phyloP scores from a whole-genome alignment of 177 flowering plant species.

The Telopea speciosissima region DNA sequence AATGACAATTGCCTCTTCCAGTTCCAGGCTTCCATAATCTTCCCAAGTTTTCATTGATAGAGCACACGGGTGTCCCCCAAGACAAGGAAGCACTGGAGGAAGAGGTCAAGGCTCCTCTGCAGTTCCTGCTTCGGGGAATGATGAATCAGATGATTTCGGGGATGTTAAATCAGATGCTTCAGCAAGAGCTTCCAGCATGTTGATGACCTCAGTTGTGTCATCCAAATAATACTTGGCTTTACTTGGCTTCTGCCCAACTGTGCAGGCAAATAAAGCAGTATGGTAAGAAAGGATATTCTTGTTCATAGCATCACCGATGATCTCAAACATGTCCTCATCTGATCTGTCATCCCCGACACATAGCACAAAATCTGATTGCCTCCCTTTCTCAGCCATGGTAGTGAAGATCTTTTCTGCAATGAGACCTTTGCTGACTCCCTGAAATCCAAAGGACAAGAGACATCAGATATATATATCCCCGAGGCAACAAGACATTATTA shows the following conservation, averaged over 20 bases:
- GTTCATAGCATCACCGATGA: constrained; percentile 12
- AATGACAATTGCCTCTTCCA: background rate
- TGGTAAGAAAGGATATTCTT: constrained; percentile 11
- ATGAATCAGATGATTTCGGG: background rate
- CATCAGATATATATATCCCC: background rate
- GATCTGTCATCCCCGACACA: constrained; percentile 25
- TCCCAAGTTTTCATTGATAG: background rate
- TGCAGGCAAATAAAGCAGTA: constrained; percentile 10
- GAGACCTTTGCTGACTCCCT: constrained; percentile 25
- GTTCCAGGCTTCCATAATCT: background rate
- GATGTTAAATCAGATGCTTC: constrained; percentile 11
- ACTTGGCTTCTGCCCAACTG: constrained; percentile 26
- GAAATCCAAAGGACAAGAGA: constrained; percentile 6
- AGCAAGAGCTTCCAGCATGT: constrained; percentile 22
- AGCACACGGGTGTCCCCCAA: background rate
- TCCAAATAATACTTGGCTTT: constrained; percentile 26
- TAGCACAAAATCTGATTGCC: constrained; percentile 16
- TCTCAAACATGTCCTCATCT: constrained; percentile 27
- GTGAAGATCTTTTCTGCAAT: constrained; percentile 24
- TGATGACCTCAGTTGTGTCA: constrained; percentile 21
- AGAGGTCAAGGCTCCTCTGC: constrained; percentile 7
- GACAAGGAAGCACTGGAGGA: background rate
- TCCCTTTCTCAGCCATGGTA: constrained; percentile 15
- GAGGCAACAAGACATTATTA: background rate
- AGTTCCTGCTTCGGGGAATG: constrained; percentile 1